These are phyloP conservation scores for Pisolithus microcarpus DNA, from an alignment of 768 basidiomycete genomes.

Conservation along the genomic window DNA sequence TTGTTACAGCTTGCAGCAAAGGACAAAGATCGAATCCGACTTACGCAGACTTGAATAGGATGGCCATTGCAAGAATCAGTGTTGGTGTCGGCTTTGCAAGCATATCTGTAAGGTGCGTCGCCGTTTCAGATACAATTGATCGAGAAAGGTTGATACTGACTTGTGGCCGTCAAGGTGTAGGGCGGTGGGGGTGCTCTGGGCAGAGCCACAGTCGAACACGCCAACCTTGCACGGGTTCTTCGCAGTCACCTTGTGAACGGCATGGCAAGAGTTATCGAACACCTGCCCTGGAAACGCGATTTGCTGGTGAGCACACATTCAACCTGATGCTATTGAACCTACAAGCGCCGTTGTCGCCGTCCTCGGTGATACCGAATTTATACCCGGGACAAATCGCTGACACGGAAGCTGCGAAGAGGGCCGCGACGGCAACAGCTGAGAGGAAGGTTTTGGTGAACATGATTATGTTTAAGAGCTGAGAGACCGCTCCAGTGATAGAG, in stretches of 20 bases:
- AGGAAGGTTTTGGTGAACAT: neutral
- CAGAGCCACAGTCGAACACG: conserved; percentile 25
- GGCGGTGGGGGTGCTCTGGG: conserved; percentile 21
- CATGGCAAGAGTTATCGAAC: conserved; percentile 23
- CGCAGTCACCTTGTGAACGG: conserved; percentile 24
- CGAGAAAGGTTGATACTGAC: neutral
- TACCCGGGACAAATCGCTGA: conserved; percentile 24
- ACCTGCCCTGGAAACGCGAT: conserved; percentile 19
- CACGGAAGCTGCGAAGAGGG: conserved; percentile 4
- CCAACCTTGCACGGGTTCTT: conserved; percentile 26
- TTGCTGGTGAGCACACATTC: neutral
- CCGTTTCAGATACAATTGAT: neutral
- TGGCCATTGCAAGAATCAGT: conserved; percentile 20
- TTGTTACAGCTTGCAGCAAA: neutral
- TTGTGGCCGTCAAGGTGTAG: conserved; percentile 2
- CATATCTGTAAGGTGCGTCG: conserved; percentile 16
- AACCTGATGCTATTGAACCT: conserved; percentile 8
- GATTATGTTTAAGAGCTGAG: too few relatives aligned
- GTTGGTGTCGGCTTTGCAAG: conserved; percentile 21
- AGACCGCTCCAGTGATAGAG: too few relatives aligned
- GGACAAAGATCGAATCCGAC: conserved; percentile 2
- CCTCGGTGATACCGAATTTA: conserved; percentile 18
- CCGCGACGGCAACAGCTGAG: neutral
- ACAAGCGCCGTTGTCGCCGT: conserved; percentile 17
- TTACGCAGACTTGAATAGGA: conserved; percentile 26